Conservation (phyloP, 176 grass and related monocot species). For the Saccharum officinarum region DNA sequence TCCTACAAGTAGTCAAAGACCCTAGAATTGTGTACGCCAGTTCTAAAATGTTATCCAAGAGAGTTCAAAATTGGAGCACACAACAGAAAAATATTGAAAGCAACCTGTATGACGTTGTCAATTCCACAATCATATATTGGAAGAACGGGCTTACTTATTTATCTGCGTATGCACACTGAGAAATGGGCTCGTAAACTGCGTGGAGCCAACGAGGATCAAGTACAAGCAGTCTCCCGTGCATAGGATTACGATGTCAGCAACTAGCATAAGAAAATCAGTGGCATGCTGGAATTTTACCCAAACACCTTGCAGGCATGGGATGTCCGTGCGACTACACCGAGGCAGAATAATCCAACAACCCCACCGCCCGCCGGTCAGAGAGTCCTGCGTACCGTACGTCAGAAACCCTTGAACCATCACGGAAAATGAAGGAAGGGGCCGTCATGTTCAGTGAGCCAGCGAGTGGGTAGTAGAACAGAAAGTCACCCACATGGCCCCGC, state of each 20-base stretch:
- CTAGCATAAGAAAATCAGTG: background rate
- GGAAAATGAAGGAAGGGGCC: background rate
- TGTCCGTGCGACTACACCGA: background rate
- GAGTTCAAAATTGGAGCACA: background rate
- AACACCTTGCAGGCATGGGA: constrained; percentile 9
- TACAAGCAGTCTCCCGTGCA: no score
- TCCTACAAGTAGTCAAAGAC: background rate
- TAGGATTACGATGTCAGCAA: background rate
- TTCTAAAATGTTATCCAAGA: background rate
- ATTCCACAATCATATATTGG: background rate
- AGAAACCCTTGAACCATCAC: background rate
- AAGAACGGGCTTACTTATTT: background rate
- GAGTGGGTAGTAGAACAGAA: background rate
- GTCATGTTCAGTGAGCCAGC: background rate
- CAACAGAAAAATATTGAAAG: background rate
- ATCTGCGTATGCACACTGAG: no score
- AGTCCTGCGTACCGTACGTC: background rate
- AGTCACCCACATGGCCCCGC: background rate
- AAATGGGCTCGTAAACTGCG: background rate
- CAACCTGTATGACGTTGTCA: background rate
- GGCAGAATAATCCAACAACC: background rate
- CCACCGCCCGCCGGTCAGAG: no score
- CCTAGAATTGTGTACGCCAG: background rate
- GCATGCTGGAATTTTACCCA: background rate
- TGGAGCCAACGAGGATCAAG: background rate